Evolutionary conservation across 2,329 filamentous ascomycete species (phyloP).

Genomic region (Diaporthe sp.): DNA sequence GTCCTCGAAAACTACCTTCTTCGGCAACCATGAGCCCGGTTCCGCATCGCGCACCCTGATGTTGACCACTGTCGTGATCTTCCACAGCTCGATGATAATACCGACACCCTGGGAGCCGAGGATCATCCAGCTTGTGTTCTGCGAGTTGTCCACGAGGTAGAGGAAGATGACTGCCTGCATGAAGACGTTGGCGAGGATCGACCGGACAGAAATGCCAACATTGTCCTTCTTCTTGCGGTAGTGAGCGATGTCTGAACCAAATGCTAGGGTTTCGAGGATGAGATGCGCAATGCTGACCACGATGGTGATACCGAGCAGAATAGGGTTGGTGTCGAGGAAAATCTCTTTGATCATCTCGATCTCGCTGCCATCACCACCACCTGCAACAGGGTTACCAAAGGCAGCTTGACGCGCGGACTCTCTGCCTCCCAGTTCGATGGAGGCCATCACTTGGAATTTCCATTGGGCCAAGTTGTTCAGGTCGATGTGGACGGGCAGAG

Average conservation of each 20-base stretch:
- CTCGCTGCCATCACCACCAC: conserved; percentile 90
- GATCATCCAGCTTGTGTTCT: conserved; percentile 99
- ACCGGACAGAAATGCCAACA: conserved; percentile 94
- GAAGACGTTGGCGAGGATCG: conserved; percentile 96
- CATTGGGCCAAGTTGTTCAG: conserved; percentile 86
- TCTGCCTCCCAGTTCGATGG: conserved; percentile 89
- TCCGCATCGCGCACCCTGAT: conserved; percentile 81
- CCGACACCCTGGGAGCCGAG: conserved; percentile 92
- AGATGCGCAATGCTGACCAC: conserved; percentile 91
- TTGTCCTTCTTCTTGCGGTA: conserved; percentile 99
- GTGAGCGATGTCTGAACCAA: conserved; percentile 97
- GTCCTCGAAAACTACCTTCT: conserved; percentile 89
- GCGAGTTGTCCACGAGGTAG: conserved; percentile 96
- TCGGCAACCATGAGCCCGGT: conserved; percentile 81
- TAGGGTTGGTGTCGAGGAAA: conserved; percentile 92
- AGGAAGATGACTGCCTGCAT: conserved; percentile 98
- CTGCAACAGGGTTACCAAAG: conserved; percentile 77
- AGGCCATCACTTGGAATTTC: conserved; percentile 90
- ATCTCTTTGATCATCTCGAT: conserved; percentile 98
- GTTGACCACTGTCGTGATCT: conserved; percentile 95
- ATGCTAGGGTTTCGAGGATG: conserved; percentile 94
- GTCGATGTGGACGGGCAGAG: conserved; percentile 85
- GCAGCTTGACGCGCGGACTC: conserved; percentile 85
- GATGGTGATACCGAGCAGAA: conserved; percentile 86
- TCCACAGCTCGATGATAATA: conserved; percentile 82